These are phyloP conservation scores for Anethum foeniculum DNA, from an alignment of 140 eudicot species.

Conservation along the genomic window DNA sequence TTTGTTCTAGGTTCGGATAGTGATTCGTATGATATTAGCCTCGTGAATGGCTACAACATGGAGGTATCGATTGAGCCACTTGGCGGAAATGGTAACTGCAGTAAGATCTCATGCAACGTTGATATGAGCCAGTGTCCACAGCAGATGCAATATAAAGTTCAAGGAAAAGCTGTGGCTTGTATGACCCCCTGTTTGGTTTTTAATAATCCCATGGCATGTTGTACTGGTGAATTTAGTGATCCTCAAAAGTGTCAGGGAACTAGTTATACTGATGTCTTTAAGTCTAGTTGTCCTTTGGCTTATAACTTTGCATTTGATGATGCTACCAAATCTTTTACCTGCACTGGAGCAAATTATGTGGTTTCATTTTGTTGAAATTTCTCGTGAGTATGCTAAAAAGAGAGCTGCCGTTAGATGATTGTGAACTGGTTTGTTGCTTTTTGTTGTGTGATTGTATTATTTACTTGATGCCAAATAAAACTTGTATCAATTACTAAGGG, in stretches of 20 bases:
- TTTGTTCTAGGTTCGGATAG: conserved; percentile 35
- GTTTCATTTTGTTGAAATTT: conserved; percentile 32
- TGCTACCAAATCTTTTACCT: conserved; percentile 44
- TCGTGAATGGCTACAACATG: conserved; percentile 55
- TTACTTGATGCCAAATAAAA: background rate
- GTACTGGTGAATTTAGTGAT: conserved; percentile 35
- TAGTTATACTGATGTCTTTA: conserved; percentile 34
- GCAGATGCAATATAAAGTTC: conserved; percentile 19
- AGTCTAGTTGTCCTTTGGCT: conserved; percentile 42
- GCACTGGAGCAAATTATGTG: conserved; percentile 27
- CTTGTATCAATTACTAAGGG: background rate
- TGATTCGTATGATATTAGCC: conserved; percentile 63
- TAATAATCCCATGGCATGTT: conserved; percentile 38
- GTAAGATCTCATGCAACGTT: conserved; percentile 22
- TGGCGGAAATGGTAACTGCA: conserved; percentile 39
- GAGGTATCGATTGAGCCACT: conserved; percentile 35
- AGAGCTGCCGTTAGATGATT: background rate
- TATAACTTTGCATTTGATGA: conserved; percentile 62
- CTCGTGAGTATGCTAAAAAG: background rate
- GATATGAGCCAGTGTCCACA: conserved; percentile 52
- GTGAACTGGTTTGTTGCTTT: background rate
- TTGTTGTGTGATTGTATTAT: background rate
- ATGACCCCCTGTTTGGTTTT: conserved; percentile 49
- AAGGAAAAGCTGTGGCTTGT: conserved; percentile 30
- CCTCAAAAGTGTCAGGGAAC: conserved; percentile 41